Evolutionary conservation across 805 yeast genomes (phyloP), one percentile per base, ranked within the genome.

Genomic region (Wickerhamiella spandovensis): DNA sequence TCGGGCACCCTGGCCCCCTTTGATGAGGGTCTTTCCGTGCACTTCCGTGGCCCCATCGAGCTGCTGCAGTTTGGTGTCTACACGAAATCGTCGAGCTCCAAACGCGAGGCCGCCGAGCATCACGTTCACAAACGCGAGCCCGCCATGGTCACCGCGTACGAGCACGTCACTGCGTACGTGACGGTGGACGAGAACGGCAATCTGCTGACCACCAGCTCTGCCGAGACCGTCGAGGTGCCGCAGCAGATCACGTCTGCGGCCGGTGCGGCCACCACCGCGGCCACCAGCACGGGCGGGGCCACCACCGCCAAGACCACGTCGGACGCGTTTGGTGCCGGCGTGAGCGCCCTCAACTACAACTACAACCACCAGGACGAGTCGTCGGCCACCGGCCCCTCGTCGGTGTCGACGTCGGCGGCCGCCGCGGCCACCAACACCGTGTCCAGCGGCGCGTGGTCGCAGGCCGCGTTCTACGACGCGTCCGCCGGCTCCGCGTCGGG

Each of bases 61-160:
- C 77, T 87, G 64, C 70, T 73, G 62, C 86, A 86, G 70, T 87
- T 92, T 64, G 97, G 89, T 67, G 96, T 86, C 50, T 92, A 89
- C 74, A 80, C 81, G 62, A 71, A 54, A 66, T 74, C 49, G 66
- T 75, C 51, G 57, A 75, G 67, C 63, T 74, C 72, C 63, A 77
- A 75, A 71, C 74, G 83, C 66, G 60, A 62, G 55, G 61, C 55
- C 41, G 61, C 17, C 3, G 75, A 71, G 55, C 81, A 75, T 60
- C 77, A 72, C 60, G 63, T 62, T 44, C 80, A 76, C 64, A 76
- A 75, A 67, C 77, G 82, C 64, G 78, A 71, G 50, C 64, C 79
- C 41, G 81, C 80, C 51, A 45, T 52, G 48, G 90, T 86, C 54
- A 86, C 95, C 50, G 79, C 83, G 60, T 82, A 90, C 48, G 88